Conservation (phyloP, 257 asterid genomes). For the Ajuga chamaepitys region DNA sequence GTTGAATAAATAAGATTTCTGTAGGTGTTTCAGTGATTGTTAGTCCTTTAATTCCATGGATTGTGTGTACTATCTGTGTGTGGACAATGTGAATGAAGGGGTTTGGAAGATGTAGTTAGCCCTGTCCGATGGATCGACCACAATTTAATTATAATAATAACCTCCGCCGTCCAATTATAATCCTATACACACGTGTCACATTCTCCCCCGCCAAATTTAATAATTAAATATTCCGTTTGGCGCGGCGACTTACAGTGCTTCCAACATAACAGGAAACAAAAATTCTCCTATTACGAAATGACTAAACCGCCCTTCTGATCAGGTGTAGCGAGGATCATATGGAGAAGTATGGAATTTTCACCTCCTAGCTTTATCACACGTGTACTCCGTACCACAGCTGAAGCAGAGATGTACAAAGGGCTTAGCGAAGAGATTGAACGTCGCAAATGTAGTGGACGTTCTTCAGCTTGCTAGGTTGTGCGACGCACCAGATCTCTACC, state of each 20-base stretch:
- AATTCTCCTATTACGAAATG: not conserved
- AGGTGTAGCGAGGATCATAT: slow-evolving; percentile 77
- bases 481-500: slow-evolving; percentile 80
- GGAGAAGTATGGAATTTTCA: slow-evolving; percentile 75
- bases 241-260: slow-evolving; percentile 17
- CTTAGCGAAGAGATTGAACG: slow-evolving; percentile 32
- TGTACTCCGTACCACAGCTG: slow-evolving; percentile 68
- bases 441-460: slow-evolving; percentile 64
- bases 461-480: slow-evolving; percentile 86
- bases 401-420: slow-evolving; percentile 68
- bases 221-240: slow-evolving; percentile 8
- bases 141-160: no score
- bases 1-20: not conserved
- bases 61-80: no score
- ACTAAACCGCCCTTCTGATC: slow-evolving; percentile 23
- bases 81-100: no score
- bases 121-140: no score
- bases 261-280: slow-evolving; percentile 14
- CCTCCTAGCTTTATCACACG: slow-evolving; percentile 76
- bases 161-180: slow-evolving; percentile 18
- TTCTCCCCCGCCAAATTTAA: not conserved
- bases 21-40: no score
- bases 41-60: no score
- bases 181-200: slow-evolving; percentile 13
- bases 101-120: no score